Evolutionary conservation across 2,329 filamentous ascomycete species (phyloP).

Genomic region (Hortaea sp.): DNA sequence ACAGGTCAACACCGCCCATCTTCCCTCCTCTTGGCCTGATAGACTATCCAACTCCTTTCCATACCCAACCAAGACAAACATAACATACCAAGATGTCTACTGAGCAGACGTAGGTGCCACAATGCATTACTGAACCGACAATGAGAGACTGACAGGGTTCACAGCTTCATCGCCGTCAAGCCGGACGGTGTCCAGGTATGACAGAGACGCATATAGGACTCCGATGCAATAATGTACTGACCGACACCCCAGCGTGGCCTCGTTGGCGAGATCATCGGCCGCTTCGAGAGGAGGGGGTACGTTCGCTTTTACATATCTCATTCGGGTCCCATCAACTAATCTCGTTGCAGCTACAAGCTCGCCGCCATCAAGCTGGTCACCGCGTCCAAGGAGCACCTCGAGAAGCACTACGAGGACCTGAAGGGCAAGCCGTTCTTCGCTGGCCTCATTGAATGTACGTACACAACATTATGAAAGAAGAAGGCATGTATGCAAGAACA

Average conservation of each 20-base stretch:
- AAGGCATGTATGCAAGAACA: neutral
- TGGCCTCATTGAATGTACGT: constrained; percentile 81
- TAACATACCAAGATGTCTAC: constrained; percentile 41
- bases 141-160: too few relatives aligned
- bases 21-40: constrained; percentile 39
- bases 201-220: neutral
- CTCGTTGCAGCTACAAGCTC: constrained; percentile 73
- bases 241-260: constrained; percentile 66
- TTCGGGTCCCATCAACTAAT: constrained; percentile 3
- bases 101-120: constrained; percentile 72
- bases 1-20: constrained; percentile 28
- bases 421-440: constrained; percentile 93
- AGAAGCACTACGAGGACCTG: constrained; percentile 95
- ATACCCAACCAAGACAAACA: too few relatives aligned
- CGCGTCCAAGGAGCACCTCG: constrained; percentile 87
- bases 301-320: constrained; percentile 24
- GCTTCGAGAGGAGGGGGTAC: constrained; percentile 93
- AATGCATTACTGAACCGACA: too few relatives aligned
- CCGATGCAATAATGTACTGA: neutral
- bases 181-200: constrained; percentile 96
- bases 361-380: constrained; percentile 91
- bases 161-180: constrained; percentile 99
- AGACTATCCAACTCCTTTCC: constrained; percentile 19
- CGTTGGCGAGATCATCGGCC: constrained; percentile 91
- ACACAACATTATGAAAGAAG: neutral